Evolutionary conservation across 2,329 filamentous ascomycete species (phyloP).

Genomic region (Blastomyces gilchristii): DNA sequence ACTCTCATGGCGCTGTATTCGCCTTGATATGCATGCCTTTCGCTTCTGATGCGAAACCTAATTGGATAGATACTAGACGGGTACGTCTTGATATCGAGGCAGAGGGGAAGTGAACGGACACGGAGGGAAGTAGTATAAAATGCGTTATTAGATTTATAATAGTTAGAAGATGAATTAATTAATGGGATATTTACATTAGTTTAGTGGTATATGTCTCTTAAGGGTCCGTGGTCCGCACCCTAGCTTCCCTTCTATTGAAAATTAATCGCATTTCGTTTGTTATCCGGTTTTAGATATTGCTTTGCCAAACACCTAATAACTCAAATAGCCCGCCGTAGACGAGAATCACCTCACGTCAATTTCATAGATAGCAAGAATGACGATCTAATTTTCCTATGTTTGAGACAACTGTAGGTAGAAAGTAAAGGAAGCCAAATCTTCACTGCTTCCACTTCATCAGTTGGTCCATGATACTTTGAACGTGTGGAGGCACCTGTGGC

Average conservation of each 20-base stretch:
- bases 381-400: background rate
- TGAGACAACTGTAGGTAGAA: background rate
- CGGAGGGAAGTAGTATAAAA: background rate
- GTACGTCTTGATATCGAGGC: background rate
- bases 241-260: background rate
- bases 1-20: background rate
- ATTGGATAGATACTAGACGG: background rate
- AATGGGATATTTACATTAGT: background rate
- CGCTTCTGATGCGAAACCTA: background rate
- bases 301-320: background rate
- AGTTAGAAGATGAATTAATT: background rate
- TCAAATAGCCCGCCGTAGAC: background rate
- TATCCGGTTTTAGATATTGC: background rate
- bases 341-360: background rate
- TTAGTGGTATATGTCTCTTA: background rate
- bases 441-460: conserved; percentile 39
- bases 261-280: background rate
- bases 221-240: background rate
- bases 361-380: background rate
- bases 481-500: conserved; percentile 25
- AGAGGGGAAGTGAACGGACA: background rate
- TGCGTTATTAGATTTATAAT: background rate
- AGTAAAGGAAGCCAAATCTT: conserved; percentile 10
- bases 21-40: background rate
- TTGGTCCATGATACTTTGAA: conserved; percentile 41